Evolutionary conservation across 257 asterid genomes (phyloP).

Genomic region (Przewalskia tangutica): DNA sequence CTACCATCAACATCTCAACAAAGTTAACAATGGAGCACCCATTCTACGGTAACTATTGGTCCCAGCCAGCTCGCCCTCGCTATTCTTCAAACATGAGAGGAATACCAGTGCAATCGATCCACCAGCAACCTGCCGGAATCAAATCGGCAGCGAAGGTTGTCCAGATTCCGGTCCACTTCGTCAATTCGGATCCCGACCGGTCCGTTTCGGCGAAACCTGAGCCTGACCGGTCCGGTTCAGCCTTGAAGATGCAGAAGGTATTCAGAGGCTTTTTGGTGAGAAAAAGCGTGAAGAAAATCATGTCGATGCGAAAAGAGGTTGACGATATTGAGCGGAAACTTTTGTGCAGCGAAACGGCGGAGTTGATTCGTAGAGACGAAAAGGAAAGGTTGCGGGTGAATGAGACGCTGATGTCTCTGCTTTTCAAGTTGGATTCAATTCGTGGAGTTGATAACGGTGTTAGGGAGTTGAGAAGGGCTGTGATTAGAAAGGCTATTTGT

Average conservation of each 20-base stretch:
- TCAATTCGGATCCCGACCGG: slow-evolving; percentile 10
- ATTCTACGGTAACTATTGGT: slow-evolving; percentile 27
- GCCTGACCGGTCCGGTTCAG: slow-evolving; percentile 26
- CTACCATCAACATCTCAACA: not conserved
- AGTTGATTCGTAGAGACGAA: slow-evolving; percentile 27
- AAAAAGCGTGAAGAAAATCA: slow-evolving; percentile 45
- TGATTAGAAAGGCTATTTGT: slow-evolving; percentile 49
- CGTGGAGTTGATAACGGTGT: slow-evolving; percentile 54
- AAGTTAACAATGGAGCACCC: slow-evolving; percentile 27
- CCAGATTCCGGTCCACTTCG: slow-evolving; percentile 54
- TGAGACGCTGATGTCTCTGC: slow-evolving; percentile 63
- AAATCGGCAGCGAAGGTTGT: slow-evolving; percentile 29
- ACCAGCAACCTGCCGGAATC: slow-evolving; percentile 4
- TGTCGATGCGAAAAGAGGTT: slow-evolving; percentile 32
- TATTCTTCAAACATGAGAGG: slow-evolving; percentile 6
- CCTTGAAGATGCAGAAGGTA: slow-evolving; percentile 62
- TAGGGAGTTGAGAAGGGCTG: slow-evolving; percentile 56
- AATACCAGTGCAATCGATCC: slow-evolving; percentile 16
- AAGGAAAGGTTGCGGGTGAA: slow-evolving; percentile 56
- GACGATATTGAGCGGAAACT: slow-evolving; percentile 50
- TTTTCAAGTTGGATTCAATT: slow-evolving; percentile 58
- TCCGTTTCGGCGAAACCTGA: slow-evolving; percentile 7
- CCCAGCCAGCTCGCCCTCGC: slow-evolving; percentile 15
- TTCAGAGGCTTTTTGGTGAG: slow-evolving; percentile 63
- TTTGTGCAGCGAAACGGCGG: slow-evolving; percentile 21